These are phyloP conservation scores for Candida ponderosae DNA, from an alignment of 805 yeast species.

Conservation along the genomic window DNA sequence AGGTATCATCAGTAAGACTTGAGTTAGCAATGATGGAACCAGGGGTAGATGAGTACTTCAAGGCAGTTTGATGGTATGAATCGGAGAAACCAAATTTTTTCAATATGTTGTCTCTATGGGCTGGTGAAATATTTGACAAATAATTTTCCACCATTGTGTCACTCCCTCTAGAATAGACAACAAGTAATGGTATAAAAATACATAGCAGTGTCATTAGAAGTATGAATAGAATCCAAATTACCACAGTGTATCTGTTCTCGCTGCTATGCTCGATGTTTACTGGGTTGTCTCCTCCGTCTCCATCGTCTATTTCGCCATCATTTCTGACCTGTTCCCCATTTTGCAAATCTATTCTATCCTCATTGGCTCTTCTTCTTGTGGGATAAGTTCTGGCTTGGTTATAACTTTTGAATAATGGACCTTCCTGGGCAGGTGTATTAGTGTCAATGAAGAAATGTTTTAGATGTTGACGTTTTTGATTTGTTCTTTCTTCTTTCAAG, in stretches of 20 bases:
- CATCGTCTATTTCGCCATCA: not conserved
- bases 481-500: not conserved
- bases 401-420: not conserved
- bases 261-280: too few relatives aligned
- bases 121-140: conserved; percentile 19
- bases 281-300: not conserved
- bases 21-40: not conserved
- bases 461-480: too few relatives aligned
- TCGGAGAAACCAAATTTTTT: conserved; percentile 1
- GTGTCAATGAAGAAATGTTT: not conserved
- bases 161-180: conserved; percentile 26
- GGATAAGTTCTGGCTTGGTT: not conserved
- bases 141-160: conserved; percentile 19
- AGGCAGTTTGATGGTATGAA: not conserved
- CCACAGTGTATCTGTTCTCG: conserved; percentile 2
- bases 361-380: too few relatives aligned
- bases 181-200: conserved; percentile 11
- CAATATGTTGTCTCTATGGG: conserved; percentile 16
- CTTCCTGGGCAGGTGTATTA: not conserved
- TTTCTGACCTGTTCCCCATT: not conserved
- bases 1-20: too few relatives aligned
- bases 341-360: not conserved
- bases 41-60: too few relatives aligned
- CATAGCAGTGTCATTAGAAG: conserved; percentile 10
- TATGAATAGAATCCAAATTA: conserved; percentile 14